Evolutionary conservation across 73 alveolate genomes (phyloP).

Genomic region (Uronychia setigera): DNA sequence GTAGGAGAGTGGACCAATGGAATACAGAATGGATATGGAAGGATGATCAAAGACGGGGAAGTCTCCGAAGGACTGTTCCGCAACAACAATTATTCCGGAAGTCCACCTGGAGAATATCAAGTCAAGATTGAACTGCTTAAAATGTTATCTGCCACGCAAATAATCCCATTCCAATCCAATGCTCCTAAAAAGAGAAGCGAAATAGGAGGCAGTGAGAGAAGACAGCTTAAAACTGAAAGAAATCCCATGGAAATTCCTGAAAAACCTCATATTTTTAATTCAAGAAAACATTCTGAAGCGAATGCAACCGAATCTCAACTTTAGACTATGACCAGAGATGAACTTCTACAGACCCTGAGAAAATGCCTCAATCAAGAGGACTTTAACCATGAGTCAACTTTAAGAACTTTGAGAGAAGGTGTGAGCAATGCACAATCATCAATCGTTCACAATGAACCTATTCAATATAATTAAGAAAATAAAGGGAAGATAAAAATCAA

Average conservation of each 20-base stretch:
- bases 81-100: not conserved
- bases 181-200: not conserved
- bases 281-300: not conserved
- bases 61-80: not conserved
- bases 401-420: not conserved
- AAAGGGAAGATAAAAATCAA: not conserved
- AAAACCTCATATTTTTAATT: not conserved
- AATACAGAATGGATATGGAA: slow-evolving; percentile 44
- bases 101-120: not conserved
- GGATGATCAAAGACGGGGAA: not conserved
- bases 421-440: not conserved
- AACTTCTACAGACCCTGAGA: too few relatives aligned
- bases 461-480: not conserved
- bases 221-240: not conserved
- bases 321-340: not conserved
- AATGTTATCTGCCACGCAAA: too few relatives aligned
- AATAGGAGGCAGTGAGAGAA: not conserved
- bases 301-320: not conserved
- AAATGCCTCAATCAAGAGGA: too few relatives aligned
- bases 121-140: not conserved
- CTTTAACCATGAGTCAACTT: not conserved
- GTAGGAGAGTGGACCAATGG: slow-evolving; percentile 29
- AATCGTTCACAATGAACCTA: not conserved
- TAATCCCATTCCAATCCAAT: too few relatives aligned
- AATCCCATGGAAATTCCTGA: not conserved